A percentile compares a stretch with the other conserved stretches of the same genome.
These are phyloP conservation scores for Torulaspora gathmanii DNA, from an alignment of 805 yeast species.

Conservation along the genomic window DNA sequence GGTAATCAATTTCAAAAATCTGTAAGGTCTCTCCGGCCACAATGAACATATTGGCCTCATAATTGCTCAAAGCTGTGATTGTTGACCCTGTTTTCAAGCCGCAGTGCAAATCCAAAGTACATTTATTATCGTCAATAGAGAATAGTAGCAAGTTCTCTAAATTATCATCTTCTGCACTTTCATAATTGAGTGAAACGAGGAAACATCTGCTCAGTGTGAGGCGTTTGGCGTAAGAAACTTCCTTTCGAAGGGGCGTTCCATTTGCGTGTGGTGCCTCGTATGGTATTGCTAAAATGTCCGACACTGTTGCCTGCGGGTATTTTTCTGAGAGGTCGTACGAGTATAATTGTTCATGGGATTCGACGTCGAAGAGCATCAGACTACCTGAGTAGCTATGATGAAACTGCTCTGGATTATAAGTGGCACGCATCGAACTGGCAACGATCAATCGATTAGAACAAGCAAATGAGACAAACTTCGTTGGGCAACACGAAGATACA, in stretches of 20 bases:
- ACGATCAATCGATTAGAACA: conserved; percentile 18
- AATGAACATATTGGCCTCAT: conserved; percentile 29
- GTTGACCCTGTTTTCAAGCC: conserved; percentile 20
- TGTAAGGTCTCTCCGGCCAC: conserved; percentile 34
- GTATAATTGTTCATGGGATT: conserved; percentile 4
- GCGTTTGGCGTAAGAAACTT: conserved; percentile 32
- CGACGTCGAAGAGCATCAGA: conserved; percentile 18
- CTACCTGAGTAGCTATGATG: conserved; percentile 8
- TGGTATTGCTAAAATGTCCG: conserved; percentile 21
- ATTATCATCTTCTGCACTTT: conserved; percentile 31
- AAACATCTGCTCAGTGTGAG: conserved; percentile 37
- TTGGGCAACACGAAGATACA: conserved; percentile 8
- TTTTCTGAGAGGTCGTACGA: conserved; percentile 13
- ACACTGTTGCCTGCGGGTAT: conserved; percentile 21
- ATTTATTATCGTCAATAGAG: conserved; percentile 36
- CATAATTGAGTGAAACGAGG: conserved; percentile 35
- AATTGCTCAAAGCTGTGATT: conserved; percentile 27
- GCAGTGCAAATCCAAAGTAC: conserved; percentile 28
- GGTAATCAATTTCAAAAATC: conserved; percentile 34
- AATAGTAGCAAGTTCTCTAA: conserved; percentile 34
- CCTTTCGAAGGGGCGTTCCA: neutral
- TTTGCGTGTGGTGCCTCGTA: conserved; percentile 2
- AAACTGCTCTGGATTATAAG: conserved; percentile 6
- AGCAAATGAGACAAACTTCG: conserved; percentile 16
- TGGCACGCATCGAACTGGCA: conserved; percentile 11